Percentiles rank a stretch among this genome's conserved stretches.
Conservation (phyloP, 768 basidiomycete species). For the Pilatotrama ljubarskyi region DNA sequence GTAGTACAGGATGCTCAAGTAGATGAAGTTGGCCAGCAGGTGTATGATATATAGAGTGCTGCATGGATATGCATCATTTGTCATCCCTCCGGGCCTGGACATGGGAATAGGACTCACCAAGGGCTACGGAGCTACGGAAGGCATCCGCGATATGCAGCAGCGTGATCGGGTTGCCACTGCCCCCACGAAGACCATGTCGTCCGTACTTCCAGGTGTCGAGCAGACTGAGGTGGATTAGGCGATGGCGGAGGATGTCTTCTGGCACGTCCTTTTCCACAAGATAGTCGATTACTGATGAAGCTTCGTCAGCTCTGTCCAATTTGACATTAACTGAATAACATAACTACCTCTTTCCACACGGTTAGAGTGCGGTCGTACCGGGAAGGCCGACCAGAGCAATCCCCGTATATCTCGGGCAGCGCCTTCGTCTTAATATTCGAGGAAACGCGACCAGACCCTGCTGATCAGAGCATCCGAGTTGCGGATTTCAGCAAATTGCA, state of each 20-base stretch:
- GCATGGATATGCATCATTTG: neutral
- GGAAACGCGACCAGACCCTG: constrained; percentile 44
- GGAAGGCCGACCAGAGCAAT: constrained; percentile 50
- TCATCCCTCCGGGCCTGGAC: neutral
- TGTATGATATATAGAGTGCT: constrained; percentile 50
- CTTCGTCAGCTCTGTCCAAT: neutral
- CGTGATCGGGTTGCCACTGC: constrained; percentile 5
- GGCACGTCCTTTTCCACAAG: constrained; percentile 35
- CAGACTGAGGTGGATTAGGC: constrained; percentile 42
- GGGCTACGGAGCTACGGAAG: constrained; percentile 46
- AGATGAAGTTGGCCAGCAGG: constrained; percentile 38
- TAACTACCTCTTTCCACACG: constrained; percentile 27
- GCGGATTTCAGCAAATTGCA: constrained; percentile 27
- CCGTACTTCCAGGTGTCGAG: constrained; percentile 42
- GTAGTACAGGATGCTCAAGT: constrained; percentile 43
- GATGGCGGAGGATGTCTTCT: constrained; percentile 40
- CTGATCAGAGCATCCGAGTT: constrained; percentile 37
- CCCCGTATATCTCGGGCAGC: constrained; percentile 44
- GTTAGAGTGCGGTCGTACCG: constrained; percentile 29
- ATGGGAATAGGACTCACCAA: constrained; percentile 35
- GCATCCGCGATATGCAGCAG: constrained; percentile 35
- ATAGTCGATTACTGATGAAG: constrained; percentile 44
- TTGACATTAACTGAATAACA: neutral
- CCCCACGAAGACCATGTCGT: constrained; percentile 17
- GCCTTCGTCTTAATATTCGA: constrained; percentile 44